A percentile compares a stretch with the other conserved stretches of the same genome.
Conservation (phyloP, 2,329 filamentous ascomycete species). For the Calonectria hawksworthii region DNA sequence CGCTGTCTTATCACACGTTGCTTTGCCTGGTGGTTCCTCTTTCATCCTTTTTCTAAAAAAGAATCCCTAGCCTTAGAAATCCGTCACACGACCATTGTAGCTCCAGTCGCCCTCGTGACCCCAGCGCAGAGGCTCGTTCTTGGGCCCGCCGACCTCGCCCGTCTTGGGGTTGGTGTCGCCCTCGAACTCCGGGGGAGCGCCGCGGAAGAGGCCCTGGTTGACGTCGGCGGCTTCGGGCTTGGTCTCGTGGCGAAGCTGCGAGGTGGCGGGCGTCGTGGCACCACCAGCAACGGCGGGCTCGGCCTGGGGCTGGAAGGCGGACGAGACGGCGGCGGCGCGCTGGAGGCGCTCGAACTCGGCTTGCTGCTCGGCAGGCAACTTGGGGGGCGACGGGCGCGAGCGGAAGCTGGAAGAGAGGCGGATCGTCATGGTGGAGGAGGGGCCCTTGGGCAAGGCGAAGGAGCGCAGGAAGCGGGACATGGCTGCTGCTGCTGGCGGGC, state of each 20-base stretch:
- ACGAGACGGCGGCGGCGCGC: constrained; percentile 66
- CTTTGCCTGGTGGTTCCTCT: not conserved
- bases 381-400: constrained; percentile 79
- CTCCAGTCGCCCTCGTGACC: constrained; percentile 85
- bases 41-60: not conserved
- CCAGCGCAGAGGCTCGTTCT: constrained; percentile 96
- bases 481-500: not conserved
- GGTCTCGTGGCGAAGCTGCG: constrained; percentile 33
- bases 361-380: constrained; percentile 89
- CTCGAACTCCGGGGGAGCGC: constrained; percentile 91
- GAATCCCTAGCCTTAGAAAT: constrained; percentile 70
- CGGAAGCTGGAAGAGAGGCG: constrained; percentile 59
- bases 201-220: constrained; percentile 76
- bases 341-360: constrained; percentile 92
- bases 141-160: constrained; percentile 94
- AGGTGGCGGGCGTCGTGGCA: constrained; percentile 45
- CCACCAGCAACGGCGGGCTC: not conserved
- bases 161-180: constrained; percentile 94
- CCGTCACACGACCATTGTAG: constrained; percentile 94
- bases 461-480: constrained; percentile 41
- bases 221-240: constrained; percentile 55
- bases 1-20: not conserved
- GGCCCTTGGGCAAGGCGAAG: constrained; percentile 28
- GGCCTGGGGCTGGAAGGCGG: constrained; percentile 55
- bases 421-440: constrained; percentile 36